Evolutionary conservation across 345 rosid genomes (phyloP), one percentile per base, ranked within the genome.

Genomic region (Ceriops decandra): DNA sequence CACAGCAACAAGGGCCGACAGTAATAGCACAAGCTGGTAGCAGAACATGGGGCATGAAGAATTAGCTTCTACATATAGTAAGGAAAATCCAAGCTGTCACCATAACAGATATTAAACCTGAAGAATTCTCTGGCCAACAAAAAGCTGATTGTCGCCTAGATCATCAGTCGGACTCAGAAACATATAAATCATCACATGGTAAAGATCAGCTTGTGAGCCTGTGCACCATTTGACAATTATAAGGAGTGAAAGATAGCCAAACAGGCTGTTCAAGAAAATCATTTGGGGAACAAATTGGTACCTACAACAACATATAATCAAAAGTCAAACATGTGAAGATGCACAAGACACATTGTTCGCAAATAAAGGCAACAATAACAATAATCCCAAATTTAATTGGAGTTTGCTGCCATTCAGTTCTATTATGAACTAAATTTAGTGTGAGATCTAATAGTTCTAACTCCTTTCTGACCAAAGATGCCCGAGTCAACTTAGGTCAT

Each of bases 151-250:
- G 72, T 91, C 97, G 57, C 91, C 97, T 65, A 95, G 76, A 38
- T 95, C 99, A 72, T 88, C 95, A 56, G 88, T 83, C 42, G 99
- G 98, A 81, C 97, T 88, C 60, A 93, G 79, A 76, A 93, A 91
- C 98, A 93, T 93, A 96, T 93, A 93, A 27, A 93, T 93, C 97
- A 93, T 79, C 60, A 91, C 63, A 57, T 93, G 98, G 77, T 93
- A 93, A 15, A 93, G 76, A 82, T 93, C 98, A 60, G 95, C 96
- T 85, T 91, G 83, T 27, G 97, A 91, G 68, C 98, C 97, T 68
- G 96, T 87, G 80, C 70, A 68, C 99, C 99, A 95, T 78, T 95
- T 95, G 74, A 90, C 79, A 68, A 95, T 80, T 81, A 95, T 79
- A 72, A 95, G 93, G 62, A 81, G 82, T 24, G 97, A 95, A 36